Base-by-base conservation (phyloP, 2,329 filamentous ascomycete genomes). In the Microdochium bolleyi region DNA sequence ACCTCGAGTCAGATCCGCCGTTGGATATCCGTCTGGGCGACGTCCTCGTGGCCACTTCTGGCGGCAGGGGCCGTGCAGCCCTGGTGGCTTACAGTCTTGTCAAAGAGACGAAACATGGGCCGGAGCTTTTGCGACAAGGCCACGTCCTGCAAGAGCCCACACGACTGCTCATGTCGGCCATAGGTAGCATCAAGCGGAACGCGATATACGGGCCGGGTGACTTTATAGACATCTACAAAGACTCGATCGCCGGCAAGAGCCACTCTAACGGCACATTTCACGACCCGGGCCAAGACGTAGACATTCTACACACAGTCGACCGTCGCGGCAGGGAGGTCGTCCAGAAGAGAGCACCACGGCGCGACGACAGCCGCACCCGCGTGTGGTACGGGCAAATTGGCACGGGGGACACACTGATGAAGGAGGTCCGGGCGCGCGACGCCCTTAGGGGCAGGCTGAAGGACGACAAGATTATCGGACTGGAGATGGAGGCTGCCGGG, bases 1-100 rank as follows among this genome's bases (percentile, higher is more conserved):
- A 64, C 25, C 54, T 67, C 2, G 49, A 44, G 1, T 32, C 49
- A 38, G 49, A 1, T 1, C 64, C 67, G 0, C 58, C 61, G 1
- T 56, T 58, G 2, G 68, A 71, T 54, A 72, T 71, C 13, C 64
- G 69, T 2, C 61, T 72, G n/a, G 69, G 69, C 1, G 66, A 71
- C 55, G 60, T 72, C 0, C 61, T 72, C 4, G 64, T 72, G 1
- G 63, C 58, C 7, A 48, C 67, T 2, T n/a, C 48, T 24, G 25
- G 16, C 8, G 48, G 25, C 24, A 24, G 19, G 9, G 19, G 21
- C 21, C n/a, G 27, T 30, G 24, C 24, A 8, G 66, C 58, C 0
- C 44, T 70, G 0, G 48, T 71, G 1, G 57, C 65, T 0, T 72
- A 70, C 25, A 62, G 66, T 1, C 50, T 70, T 0, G 69, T 69